Percentiles rank a stretch among this genome's conserved stretches.
Conservation (phyloP, 768 basidiomycete species). For the Coprinellus micaceus region DNA sequence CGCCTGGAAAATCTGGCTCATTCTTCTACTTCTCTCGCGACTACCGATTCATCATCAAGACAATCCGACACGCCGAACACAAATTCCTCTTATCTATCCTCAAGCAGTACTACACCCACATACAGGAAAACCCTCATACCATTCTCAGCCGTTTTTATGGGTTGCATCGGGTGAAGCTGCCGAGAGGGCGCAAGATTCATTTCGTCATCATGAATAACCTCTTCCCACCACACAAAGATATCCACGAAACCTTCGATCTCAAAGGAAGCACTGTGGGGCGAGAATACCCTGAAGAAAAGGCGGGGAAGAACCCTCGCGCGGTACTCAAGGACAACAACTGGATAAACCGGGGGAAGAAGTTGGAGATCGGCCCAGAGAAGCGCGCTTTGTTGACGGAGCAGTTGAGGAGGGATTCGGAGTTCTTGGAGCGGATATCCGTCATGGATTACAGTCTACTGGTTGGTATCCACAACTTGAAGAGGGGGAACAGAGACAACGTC, state of each 20-base stretch:
- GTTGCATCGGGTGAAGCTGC: conserved; percentile 94
- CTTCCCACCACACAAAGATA: conserved; percentile 94
- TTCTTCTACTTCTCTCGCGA: conserved; percentile 99
- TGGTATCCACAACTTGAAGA: conserved; percentile 86
- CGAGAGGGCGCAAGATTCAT: conserved; percentile 91
- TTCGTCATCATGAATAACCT: conserved; percentile 99
- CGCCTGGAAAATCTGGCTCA: conserved; percentile 96
- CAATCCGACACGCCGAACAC: conserved; percentile 91
- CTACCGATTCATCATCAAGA: conserved; percentile 99
- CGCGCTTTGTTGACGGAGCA: conserved; percentile 88
- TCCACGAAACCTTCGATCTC: conserved; percentile 96
- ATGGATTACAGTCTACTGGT: conserved; percentile 97
- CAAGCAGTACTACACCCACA: conserved; percentile 77
- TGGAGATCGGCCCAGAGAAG: conserved; percentile 97
- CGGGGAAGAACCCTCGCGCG: conserved; percentile 76
- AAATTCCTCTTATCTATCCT: conserved; percentile 87
- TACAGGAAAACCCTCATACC: conserved; percentile 89
- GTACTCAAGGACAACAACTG: conserved; percentile 97
- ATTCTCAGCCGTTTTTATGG: conserved; percentile 94
- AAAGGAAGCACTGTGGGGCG: conserved; percentile 93
- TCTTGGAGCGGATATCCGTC: conserved; percentile 76
- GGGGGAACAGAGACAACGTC: conserved; percentile 91
- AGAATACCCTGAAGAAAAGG: conserved; percentile 80
- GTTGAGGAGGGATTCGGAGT: conserved; percentile 79
- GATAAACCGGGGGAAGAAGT: conserved; percentile 71